phyloP scores from a whole-genome alignment of 2,329 filamentous ascomycete species.

The Leptographium procerum region DNA sequence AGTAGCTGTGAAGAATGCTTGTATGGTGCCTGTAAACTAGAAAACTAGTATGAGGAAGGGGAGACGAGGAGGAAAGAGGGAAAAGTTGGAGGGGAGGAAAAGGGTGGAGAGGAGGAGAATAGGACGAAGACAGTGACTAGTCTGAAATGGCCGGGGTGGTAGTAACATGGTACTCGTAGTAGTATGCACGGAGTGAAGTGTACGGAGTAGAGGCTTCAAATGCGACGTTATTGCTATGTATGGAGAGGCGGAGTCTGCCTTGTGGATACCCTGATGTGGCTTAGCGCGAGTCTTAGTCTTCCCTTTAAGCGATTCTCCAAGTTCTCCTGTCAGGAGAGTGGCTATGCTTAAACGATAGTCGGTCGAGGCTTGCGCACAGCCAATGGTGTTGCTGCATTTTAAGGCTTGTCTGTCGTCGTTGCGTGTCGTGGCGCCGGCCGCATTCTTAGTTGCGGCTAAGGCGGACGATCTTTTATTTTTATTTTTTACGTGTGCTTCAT shows the following conservation, averaged over 20 bases:
- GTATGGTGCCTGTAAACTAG: no score
- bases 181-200: background rate
- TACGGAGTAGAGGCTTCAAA: background rate
- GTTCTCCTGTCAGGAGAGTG: background rate
- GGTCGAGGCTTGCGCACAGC: background rate
- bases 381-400: background rate
- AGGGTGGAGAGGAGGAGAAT: no score
- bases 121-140: no score
- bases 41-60: no score
- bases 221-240: background rate
- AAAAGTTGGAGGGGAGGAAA: no score
- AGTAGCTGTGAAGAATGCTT: no score
- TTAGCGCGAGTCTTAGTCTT: background rate
- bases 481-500: no score
- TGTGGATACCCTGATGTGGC: background rate
- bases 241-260: background rate
- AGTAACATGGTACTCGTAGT: background rate
- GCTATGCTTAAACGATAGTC: background rate
- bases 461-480: background rate
- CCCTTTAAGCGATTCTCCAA: background rate
- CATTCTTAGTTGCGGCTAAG: background rate
- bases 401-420: background rate
- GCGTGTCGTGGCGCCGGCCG: background rate
- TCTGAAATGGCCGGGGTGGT: no score
- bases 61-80: no score